Base-by-base conservation (phyloP, 2,329 filamentous ascomycete species). In the Fusarium sp. region DNA sequence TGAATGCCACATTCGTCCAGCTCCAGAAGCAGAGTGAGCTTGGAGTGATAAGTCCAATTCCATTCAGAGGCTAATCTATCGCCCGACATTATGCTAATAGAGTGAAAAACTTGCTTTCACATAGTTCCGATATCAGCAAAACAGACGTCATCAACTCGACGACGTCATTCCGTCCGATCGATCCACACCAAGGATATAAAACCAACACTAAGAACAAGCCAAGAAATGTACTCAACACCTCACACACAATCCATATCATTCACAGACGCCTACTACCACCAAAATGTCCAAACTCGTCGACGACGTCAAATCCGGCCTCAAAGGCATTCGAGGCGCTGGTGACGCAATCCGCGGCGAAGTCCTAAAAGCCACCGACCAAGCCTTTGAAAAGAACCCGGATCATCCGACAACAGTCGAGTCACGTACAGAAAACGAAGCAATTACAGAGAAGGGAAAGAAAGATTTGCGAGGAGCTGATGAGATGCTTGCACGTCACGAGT, bases 221-320 rank as follows among this genome's bases (percentile, higher is more conserved):
- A 62, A 63, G 45, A 34, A 16, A 8, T 16, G 2, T n/a, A 10
- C 10, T 22, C 10, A 52, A 18, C 16, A n/a, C 16, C 16, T 31
- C 6, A n/a, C 10, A n/a, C 14, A 11, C 3, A 18, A 11, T 6
- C 4, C 5, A n/a, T n/a, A 63, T n/a, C 34, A 40, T 16, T 22
- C 11, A 3, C 18, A 34, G 5, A 7, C n/a, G 13, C 2, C 4
- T 13, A 24, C 18, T 11, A n/a, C 4, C 8, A 27, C 9, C 5
- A 73, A 58, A 37, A 74, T 77, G 75, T 71, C 75, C 11, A 76
- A 72, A 47, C 7, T 77, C n/a, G 22, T 77, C 0, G 54, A 78
- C 2, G 76, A 78, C 27, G 72, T 76, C 45, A 78, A 78, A 35
- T 58, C 76, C 2, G 74, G 75, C 38, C 61, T 78, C 2, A 78